These are phyloP conservation scores for Beauveria caledonica DNA, from an alignment of 2,329 filamentous ascomycete genomes.

Conservation along the genomic window DNA sequence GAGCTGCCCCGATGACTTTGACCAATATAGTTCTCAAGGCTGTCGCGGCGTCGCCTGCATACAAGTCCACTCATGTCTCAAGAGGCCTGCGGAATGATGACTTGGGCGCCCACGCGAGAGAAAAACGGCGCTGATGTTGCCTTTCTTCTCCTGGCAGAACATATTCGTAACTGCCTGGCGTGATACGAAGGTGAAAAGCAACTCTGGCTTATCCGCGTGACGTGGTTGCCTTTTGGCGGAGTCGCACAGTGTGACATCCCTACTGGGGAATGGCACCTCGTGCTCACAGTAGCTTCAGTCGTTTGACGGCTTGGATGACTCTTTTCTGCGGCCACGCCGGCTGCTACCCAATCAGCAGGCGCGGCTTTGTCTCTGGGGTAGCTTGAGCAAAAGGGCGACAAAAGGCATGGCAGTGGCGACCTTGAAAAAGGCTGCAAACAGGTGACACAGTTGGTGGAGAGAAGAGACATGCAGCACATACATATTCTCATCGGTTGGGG, in stretches of 20 bases:
- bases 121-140: not conserved
- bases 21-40: not conserved
- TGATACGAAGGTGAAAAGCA: not conserved
- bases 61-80: not conserved
- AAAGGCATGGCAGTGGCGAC: not conserved
- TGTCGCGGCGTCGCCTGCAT: not conserved
- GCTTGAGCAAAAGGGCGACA: not conserved
- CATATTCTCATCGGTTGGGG: constrained; percentile 5
- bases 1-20: not conserved
- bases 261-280: constrained; percentile 4
- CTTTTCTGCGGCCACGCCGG: not conserved
- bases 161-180: not conserved
- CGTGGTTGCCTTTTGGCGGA: not conserved
- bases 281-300: constrained; percentile 6
- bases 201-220: constrained; percentile 7
- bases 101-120: not conserved
- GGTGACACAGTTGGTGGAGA: constrained; percentile 7
- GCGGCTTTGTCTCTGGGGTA: not conserved
- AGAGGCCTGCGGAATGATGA: not conserved
- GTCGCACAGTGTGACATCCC: constrained; percentile 7
- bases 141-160: not conserved
- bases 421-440: constrained; percentile 1
- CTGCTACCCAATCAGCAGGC: not conserved
- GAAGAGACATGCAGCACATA: constrained; percentile 8
- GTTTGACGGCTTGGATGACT: not conserved